Percentiles rank a stretch among this genome's conserved stretches.
These are phyloP conservation scores for Irpex sp. DNA, from an alignment of 1,284 basidiomycete genomes.

Conservation along the genomic window DNA sequence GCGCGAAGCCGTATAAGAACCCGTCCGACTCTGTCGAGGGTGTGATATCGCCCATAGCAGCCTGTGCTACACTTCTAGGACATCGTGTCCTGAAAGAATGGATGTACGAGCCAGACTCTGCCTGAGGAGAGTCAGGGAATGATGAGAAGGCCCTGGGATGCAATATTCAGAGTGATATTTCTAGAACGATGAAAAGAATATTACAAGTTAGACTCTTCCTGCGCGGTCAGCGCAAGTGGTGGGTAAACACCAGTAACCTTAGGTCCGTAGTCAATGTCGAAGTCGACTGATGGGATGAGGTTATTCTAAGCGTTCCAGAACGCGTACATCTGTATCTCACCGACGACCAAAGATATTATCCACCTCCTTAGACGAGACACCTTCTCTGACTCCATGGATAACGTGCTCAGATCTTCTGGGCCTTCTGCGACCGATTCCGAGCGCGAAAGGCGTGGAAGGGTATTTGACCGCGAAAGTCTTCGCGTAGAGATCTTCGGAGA, in stretches of 20 bases:
- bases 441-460: constrained; percentile 31
- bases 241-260: constrained; percentile 75
- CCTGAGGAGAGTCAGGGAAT: constrained; percentile 88
- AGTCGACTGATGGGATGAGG: constrained; percentile 58
- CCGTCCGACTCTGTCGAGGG: constrained; percentile 51
- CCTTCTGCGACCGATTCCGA: constrained; percentile 11
- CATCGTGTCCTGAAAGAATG: constrained; percentile 75
- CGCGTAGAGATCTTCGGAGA: constrained; percentile 15
- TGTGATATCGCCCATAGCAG: constrained; percentile 25
- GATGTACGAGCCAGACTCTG: constrained; percentile 68
- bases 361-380: constrained; percentile 61
- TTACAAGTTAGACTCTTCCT: constrained; percentile 85
- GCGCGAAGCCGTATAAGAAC: constrained; percentile 81
- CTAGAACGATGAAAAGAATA: no score
- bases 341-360: constrained; percentile 78
- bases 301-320: not conserved
- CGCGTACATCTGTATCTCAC: constrained; percentile 32
- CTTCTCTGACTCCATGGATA: constrained; percentile 45
- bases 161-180: constrained; percentile 7
- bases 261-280: constrained; percentile 86
- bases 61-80: constrained; percentile 23
- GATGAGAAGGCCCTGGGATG: constrained; percentile 81
- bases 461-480: constrained; percentile 36
- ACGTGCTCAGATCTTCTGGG: constrained; percentile 22
- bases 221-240: constrained; percentile 54